Evolutionary conservation across 768 basidiomycete species (phyloP), one percentile per base, ranked within the genome.

Genomic region (Serendipita vermifera): DNA sequence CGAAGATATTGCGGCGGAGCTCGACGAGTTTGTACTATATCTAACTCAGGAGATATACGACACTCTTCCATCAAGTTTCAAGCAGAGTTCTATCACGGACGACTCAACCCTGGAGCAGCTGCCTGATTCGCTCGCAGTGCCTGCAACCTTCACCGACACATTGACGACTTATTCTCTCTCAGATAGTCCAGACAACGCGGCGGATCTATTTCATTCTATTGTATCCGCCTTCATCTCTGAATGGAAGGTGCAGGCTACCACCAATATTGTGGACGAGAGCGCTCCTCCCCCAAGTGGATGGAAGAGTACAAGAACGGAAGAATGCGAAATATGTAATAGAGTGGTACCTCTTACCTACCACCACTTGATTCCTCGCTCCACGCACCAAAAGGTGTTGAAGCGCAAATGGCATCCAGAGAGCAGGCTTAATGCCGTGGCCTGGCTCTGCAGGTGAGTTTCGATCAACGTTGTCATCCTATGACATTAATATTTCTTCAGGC

Each of bases 251-350:
- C 36, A 27, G 29, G 3, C 31, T 14, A 29, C 33, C 22, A 20
- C 27, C 32, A 20, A 33, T 3, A 20, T 33, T n/a, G 36, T 6
- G 13, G 29, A 29, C 15, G 46, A 20, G 22, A 22, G 6, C 5
- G 22, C 31, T 51, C 46, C 54, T n/a, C 73, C 77, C 1, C 77
- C 75, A 9, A 77, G 77, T 0, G 66, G 71, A 5, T 81, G 79
- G 79, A 70, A 69, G 11, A 67, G 70, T 11, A 81, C 80, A 22
- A 70, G 79, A 5, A 73, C 74, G 13, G 55, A 29, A 6, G 75
- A 75, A 60, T 81, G 80, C 67, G 78, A 80, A 67, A 76, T 82
- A 24, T 82, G 80, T 63, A 72, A 72, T 59, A 70, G 79, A n/a
- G 71, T 70, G 53, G 72, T 79, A 2, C 76, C 75, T 9, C 65